These are phyloP conservation scores for Gaeumannomyces tritici DNA, from an alignment of 2,329 filamentous ascomycete genomes.

Conservation along the genomic window DNA sequence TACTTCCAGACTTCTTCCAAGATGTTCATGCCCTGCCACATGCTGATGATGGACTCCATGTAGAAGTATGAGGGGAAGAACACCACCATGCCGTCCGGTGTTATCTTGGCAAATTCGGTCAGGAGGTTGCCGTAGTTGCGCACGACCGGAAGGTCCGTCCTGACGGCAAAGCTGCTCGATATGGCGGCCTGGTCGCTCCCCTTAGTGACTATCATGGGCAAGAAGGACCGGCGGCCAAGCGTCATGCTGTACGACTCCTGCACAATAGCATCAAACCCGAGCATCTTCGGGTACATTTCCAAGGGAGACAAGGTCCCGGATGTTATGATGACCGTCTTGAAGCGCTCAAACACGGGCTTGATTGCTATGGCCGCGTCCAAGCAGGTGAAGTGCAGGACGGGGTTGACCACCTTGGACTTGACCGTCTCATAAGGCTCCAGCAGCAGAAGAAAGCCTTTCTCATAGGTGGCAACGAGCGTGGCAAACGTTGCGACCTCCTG, in stretches of 20 bases:
- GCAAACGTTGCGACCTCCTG: conserved; percentile 98
- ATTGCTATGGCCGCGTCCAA: conserved; percentile 97
- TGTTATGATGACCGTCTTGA: conserved; percentile 96
- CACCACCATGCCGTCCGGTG: conserved; percentile 94
- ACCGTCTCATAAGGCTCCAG: conserved; percentile 97
- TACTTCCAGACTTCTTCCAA: conserved; percentile 98
- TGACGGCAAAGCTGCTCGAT: conserved; percentile 87
- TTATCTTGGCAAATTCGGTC: conserved; percentile 92
- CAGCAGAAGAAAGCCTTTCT: conserved; percentile 91
- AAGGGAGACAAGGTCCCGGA: conserved; percentile 94
- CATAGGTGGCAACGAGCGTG: conserved; percentile 90
- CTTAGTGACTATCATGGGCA: conserved; percentile 94
- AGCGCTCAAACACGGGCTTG: conserved; percentile 93
- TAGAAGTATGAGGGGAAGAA: conserved; percentile 99
- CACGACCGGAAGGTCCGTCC: conserved; percentile 93
- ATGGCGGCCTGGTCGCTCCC: conserved; percentile 91
- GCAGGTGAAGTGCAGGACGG: conserved; percentile 93
- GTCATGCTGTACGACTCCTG: conserved; percentile 99
- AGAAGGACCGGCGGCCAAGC: conserved; percentile 82
- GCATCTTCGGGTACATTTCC: conserved; percentile 99
- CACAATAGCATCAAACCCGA: conserved; percentile 83
- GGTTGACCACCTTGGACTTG: conserved; percentile 89
- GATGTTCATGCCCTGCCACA: conserved; percentile 99
- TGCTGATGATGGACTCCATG: conserved; percentile 98
- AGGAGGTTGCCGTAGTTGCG: conserved; percentile 91